Evolutionary conservation across 148 eudicot genomes (phyloP), one percentile per base, ranked within the genome.

Genomic region (Oxyria digyna): DNA sequence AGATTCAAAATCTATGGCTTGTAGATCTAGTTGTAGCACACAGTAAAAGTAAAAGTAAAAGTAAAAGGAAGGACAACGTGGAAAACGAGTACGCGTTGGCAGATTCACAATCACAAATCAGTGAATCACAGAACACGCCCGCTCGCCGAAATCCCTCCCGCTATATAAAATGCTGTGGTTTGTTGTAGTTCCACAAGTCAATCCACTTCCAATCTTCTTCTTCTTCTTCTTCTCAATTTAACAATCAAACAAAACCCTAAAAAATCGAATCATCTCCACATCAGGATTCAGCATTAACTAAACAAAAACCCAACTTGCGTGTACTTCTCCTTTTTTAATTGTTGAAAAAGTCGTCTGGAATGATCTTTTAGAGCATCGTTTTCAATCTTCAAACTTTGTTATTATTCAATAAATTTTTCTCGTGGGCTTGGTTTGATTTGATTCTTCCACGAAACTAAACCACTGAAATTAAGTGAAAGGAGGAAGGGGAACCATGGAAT

Each of bases 161-260:
- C 3, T 59, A 59, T 59, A 59, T 59, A 59, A 59, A 57, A 27
- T 14, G 5, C 3, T 26, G 6, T n/a, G 65, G 14, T 35, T 14
- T 5, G 37, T 23, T 52, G 15, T 10, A 27, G 20, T 13, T 55
- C 15, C 35, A 6, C 37, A 13, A 31, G 37, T 29, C 65, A 59
- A 29, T 26, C 37, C 65, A 29, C 1, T 59, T 15, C 37, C 65
- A 6, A 31, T 5, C 18, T 12, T 24, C 62, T 49, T 18, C 26
- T 12, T 24, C 62, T 49, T 18, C 26, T 26, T 14, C n/a, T 57
- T 55, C 37, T 20, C 9, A 24, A 15, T 59, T 23, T 23, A 23
- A 27, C 65, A 59, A 31, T 59, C 65, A 31, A 59, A 59, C 65
- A 31, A 59, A 59, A 15, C 65, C 65, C 65, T 59, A 59, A 15